Evolutionary conservation across 2,329 filamentous ascomycete genomes (phyloP).

Genomic region (Exophiala spinifera): DNA sequence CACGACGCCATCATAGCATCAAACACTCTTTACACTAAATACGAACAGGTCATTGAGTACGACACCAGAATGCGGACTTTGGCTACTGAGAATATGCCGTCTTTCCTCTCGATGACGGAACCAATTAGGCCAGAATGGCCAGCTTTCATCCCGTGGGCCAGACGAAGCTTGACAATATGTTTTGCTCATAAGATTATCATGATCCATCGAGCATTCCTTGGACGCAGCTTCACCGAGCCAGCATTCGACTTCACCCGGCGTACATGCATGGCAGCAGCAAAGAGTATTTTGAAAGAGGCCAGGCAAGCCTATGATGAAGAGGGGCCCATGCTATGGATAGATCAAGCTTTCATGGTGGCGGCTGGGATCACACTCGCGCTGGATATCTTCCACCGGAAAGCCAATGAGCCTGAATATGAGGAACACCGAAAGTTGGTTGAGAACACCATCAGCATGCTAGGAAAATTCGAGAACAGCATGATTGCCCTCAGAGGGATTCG

Average conservation of each 20-base stretch:
- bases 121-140: conserved; percentile 40
- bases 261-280: conserved; percentile 42
- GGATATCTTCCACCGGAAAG: conserved; percentile 37
- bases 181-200: conserved; percentile 47
- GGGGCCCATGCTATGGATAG: conserved; percentile 45
- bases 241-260: conserved; percentile 44
- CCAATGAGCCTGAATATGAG: conserved; percentile 23
- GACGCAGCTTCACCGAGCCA: conserved; percentile 41
- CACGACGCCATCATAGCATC: conserved; percentile 39
- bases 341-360: conserved; percentile 42
- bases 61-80: conserved; percentile 39
- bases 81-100: conserved; percentile 35
- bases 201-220: conserved; percentile 42
- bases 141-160: conserved; percentile 41
- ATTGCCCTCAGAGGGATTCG: conserved; percentile 28
- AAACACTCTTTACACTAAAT: conserved; percentile 39
- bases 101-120: conserved; percentile 36
- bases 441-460: conserved; percentile 26
- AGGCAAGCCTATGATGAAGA: conserved; percentile 34
- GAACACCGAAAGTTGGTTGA: conserved; percentile 27
- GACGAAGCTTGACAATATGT: conserved; percentile 32
- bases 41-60: conserved; percentile 42
- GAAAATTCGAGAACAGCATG: conserved; percentile 28
- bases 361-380: conserved; percentile 40
- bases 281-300: conserved; percentile 41